Evolutionary conservation across 1,284 basidiomycete genomes (phyloP).

Genomic region (Malassezia yamatoensis): DNA sequence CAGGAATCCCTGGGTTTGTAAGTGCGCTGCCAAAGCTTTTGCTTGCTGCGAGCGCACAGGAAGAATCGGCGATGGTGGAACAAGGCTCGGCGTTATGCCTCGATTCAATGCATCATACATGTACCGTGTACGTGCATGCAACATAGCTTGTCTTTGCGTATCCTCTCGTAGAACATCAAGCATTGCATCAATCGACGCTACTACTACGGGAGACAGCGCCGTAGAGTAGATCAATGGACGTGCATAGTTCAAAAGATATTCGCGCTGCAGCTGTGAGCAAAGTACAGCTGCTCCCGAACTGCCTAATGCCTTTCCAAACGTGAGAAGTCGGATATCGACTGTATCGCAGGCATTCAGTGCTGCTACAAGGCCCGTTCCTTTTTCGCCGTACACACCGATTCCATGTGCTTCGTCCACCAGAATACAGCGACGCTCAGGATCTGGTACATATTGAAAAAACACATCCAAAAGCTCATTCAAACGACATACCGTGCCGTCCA

Average conservation of each 20-base stretch:
- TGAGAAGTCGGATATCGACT: constrained; percentile 34
- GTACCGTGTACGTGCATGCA: constrained; percentile 8
- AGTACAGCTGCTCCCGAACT: constrained; percentile 60
- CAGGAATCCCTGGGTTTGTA: constrained; percentile 58
- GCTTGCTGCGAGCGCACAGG: constrained; percentile 70
- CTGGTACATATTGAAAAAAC: constrained; percentile 57
- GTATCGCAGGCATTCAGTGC: constrained; percentile 19
- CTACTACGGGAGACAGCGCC: constrained; percentile 7
- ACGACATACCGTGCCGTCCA: constrained; percentile 86
- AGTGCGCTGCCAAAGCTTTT: constrained; percentile 60
- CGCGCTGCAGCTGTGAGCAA: constrained; percentile 61
- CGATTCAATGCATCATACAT: constrained; percentile 5
- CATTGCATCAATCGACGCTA: constrained; percentile 8
- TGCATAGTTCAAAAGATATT: constrained; percentile 86
- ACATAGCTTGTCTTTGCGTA: background rate
- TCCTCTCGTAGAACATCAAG: constrained; percentile 15
- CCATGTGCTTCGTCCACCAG: constrained; percentile 71
- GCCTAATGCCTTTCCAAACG: constrained; percentile 44
- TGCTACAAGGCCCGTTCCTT: constrained; percentile 27
- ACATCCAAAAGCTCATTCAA: constrained; percentile 58
- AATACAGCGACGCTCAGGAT: constrained; percentile 19
- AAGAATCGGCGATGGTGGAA: constrained; percentile 60
- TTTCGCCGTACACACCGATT: constrained; percentile 61
- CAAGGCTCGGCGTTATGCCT: background rate
- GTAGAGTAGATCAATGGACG: constrained; percentile 62